Base-by-base conservation (phyloP, 805 yeast genomes). In the Metschnikowia baotianmanensis region DNA sequence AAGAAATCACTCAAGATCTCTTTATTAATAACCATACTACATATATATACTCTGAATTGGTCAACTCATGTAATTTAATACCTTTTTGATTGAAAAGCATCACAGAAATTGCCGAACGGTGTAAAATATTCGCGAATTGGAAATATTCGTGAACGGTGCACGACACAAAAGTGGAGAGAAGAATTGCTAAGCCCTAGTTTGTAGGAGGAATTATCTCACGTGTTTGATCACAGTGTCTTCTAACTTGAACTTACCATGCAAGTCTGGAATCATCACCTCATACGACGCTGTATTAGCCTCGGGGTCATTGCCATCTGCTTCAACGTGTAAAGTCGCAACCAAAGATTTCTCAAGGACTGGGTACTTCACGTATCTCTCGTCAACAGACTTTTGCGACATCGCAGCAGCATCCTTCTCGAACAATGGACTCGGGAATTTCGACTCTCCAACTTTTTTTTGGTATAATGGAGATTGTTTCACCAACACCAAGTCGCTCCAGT, bases 321-420 rank as follows among this genome's bases (percentile, higher is more conserved):
- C 96, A 31, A 87, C 83, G 51, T 83, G 88, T 26, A 89, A 62
- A 1, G 86, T 78, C 3, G 87, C 78, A 4, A 83, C 78, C 31
- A 89, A 59, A 6, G 87, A 74, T 33, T 77, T 76, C 6, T 63
- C 62, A 11, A 74, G 71, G 6, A 80, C 63, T 6, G 83, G 84
- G 51, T 84, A 84, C 29, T 71, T 65, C 28, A 71, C 57, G 42
- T 67, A 62, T 15, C 59, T 53, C 15, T 66, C 65, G 26, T 40
- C 40, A 8, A 51, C 48, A 8, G 38, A 20, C 21, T 25, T 31
- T 10, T 35, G 40, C 29, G 32, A 39, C 45, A 42, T 44, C 20
- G 17, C 39, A 35, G 30, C 40, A 10, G 37, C 36, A 26, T 46
- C 54, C 12, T 37, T 36, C 8, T 57, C 51, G 6, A 46, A 43